These are phyloP conservation scores for Fimicolochytrium jonesii DNA, from an alignment of 192 early-diverging fungal species.

Conservation along the genomic window DNA sequence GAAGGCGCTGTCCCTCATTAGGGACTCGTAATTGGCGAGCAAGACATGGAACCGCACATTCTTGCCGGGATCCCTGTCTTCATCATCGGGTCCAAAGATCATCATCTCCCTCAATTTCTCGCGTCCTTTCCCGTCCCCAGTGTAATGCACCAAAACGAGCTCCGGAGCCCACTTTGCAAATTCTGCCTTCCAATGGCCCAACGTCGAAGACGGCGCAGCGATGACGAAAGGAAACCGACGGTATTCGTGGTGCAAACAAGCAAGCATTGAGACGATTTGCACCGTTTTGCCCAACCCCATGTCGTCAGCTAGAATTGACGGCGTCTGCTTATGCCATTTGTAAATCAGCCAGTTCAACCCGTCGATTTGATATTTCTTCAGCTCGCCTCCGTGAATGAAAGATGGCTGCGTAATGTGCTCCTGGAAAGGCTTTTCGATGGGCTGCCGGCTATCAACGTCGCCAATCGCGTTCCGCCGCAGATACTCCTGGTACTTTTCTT, in stretches of 20 bases:
- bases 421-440: constrained; percentile 19
- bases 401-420: constrained; percentile 52
- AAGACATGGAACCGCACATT: constrained; percentile 65
- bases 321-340: constrained; percentile 54
- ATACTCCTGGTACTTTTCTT: not conserved
- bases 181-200: constrained; percentile 69
- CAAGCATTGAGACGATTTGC: constrained; percentile 62
- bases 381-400: constrained; percentile 42
- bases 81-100: constrained; percentile 26
- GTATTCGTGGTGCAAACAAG: constrained; percentile 41
- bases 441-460: not conserved
- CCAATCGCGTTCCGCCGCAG: not conserved
- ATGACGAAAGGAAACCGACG: constrained; percentile 60
- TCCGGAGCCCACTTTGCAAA: constrained; percentile 68
- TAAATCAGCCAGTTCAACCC: constrained; percentile 56
- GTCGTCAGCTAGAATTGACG: constrained; percentile 70
- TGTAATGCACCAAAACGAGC: constrained; percentile 51
- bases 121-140: constrained; percentile 43
- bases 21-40: constrained; percentile 58
- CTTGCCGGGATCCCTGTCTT: not conserved
- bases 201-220: constrained; percentile 59
- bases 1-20: constrained; percentile 39
- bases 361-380: constrained; percentile 61
- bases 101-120: constrained; percentile 51
- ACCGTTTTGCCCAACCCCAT: constrained; percentile 79